Evolutionary conservation across 139 green algal species (phyloP), one percentile per base, ranked within the genome.

Genomic region (Coccomyxa sp.): DNA sequence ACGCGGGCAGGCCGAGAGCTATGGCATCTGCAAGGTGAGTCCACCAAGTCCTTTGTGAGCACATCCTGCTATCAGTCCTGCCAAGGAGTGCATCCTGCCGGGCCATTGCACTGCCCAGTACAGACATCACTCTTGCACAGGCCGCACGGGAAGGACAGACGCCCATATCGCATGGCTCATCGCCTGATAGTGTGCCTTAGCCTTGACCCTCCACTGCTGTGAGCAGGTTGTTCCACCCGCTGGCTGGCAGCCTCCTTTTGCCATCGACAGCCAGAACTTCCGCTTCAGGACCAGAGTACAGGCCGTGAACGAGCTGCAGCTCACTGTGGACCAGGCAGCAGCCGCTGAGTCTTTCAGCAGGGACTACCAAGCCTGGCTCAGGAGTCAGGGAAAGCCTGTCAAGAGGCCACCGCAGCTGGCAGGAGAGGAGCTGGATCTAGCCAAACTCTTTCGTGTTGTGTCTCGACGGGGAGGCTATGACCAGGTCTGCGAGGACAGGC

Each of bases 221-320:
- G 64, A 31, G 24, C 64, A 71, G 64, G 91, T 95, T n/a, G 77
- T 95, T 3, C 93, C 91, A 14, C 94, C 94, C 0, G 39, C 78
- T 0, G 83, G 81, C 38, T 98, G 89, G 89, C 73, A 82, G 14
- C 86, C 88, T 12, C 87, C 84, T 0, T 96, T 92, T 76, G 83
- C 85, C 14, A 76, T 97, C 5, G 79, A 95, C 85, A 79, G 76
- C 12, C 24, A 75, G 3, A 64, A 12, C 35, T 89, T 94, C 37
- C 79, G 78, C 39, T 95, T 97, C 81, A 75, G 82, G 7, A 97
- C 91, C 8, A 85, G 89, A 0, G 78, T 95, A 29, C 94, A 97
- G 83, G 82, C 83, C 2, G 86, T 98, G 31, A 86, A 97, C 77
- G 84, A 97, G 84, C 87, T 98, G 71, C 88, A 95, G 79, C 54